Conservation (phyloP, 768 basidiomycete genomes). For the Pulveroboletus sp. region DNA sequence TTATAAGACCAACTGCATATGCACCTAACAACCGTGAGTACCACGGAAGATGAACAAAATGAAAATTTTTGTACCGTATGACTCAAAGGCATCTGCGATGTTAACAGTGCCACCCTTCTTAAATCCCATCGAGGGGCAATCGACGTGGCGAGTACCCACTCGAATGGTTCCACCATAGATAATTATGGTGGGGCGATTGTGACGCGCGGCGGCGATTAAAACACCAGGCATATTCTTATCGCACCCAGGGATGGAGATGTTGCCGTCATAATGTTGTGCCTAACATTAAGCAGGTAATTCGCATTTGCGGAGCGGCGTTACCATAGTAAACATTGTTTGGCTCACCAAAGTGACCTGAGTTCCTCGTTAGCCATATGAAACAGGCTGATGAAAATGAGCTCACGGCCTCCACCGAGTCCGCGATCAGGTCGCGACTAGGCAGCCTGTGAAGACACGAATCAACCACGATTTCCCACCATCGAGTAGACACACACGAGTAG, state of each 20-base stretch:
- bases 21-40: slow-evolving; percentile 47
- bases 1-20: slow-evolving; percentile 70
- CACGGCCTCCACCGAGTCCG: slow-evolving; percentile 84
- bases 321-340: not conserved
- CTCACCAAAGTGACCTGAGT: slow-evolving; percentile 53
- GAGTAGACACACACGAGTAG: slow-evolving; percentile 58
- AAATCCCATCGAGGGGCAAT: slow-evolving; percentile 75
- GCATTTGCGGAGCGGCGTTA: not conserved
- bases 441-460: slow-evolving; percentile 41
- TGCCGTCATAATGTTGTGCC: slow-evolving; percentile 88
- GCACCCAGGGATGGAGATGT: slow-evolving; percentile 82
- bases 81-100: slow-evolving; percentile 81
- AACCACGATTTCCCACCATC: not conserved
- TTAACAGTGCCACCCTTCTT: slow-evolving; percentile 80
- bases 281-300: slow-evolving; percentile 20
- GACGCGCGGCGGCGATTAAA: slow-evolving; percentile 78
- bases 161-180: slow-evolving; percentile 86
- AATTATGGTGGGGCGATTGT: slow-evolving; percentile 85
- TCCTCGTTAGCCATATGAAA: slow-evolving; percentile 6
- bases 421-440: slow-evolving; percentile 84
- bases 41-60: not conserved
- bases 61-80: slow-evolving; percentile 50
- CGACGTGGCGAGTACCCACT: slow-evolving; percentile 67
- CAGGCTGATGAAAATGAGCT: slow-evolving; percentile 9
- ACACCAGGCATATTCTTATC: slow-evolving; percentile 94